Percentiles rank a stretch among this genome's conserved stretches.
Evolutionary conservation across 176 grass and related monocot species (phyloP).

Genomic region (Rhynchospora breviuscula): DNA sequence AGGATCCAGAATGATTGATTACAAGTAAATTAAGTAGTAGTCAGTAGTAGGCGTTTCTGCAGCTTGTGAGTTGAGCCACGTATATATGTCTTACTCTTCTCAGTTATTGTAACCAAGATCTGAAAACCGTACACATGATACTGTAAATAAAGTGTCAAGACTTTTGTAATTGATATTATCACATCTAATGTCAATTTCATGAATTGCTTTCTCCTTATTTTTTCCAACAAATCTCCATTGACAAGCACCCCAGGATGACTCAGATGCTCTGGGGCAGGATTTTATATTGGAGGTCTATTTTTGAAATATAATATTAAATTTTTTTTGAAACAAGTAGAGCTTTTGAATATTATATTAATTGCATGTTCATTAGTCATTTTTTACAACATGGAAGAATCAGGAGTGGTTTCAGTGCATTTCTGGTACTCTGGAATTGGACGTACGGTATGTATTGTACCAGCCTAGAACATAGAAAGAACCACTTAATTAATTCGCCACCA

Average conservation of each 20-base stretch:
- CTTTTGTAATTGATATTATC: not conserved
- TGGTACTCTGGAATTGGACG: no score
- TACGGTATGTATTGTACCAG: no score
- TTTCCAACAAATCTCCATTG: not conserved
- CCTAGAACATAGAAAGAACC: no score
- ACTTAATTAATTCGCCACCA: not conserved
- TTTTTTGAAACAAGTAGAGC: no score
- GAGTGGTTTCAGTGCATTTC: no score
- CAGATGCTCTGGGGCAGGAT: not conserved
- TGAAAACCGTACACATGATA: constrained; percentile 1
- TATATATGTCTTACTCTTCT: not conserved
- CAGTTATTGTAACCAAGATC: not conserved
- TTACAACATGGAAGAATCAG: no score
- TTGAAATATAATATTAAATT: not conserved
- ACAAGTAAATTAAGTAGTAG: not conserved
- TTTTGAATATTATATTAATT: no score
- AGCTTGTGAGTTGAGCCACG: not conserved
- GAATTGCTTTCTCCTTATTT: not conserved
- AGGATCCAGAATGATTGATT: not conserved
- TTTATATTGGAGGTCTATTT: not conserved
- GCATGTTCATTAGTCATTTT: no score
- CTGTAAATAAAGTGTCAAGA: not conserved
- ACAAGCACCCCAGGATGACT: not conserved
- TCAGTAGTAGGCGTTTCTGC: not conserved
- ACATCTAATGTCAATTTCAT: not conserved